Base-by-base conservation (phyloP, 2,329 filamentous ascomycete genomes). In the Ophiostoma sp. region DNA sequence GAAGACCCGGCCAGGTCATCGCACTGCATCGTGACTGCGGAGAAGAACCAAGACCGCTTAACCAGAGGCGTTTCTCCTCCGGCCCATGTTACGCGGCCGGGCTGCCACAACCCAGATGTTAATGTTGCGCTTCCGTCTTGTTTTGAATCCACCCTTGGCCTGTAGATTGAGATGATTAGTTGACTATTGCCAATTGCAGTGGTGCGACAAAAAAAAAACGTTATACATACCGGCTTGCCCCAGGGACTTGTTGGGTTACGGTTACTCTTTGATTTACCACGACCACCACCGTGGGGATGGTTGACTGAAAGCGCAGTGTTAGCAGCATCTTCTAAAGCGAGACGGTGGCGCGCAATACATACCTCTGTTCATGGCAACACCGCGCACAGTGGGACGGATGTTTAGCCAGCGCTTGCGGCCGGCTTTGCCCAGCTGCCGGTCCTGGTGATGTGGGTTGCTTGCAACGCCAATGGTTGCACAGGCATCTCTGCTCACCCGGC, bases 181-280 rank as follows among this genome's bases (percentile, higher is more conserved):
- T 17, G n/a, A 7, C n/a, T 7, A 11, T 41, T 52, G 31, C 20
- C 48, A 4, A 27, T 64, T 15, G 69, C 4, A 17, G 8, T 20
- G 20, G 44, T 48, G 17, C 44, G 7, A 48, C 27, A 31, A 31
- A 17, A 7, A 48, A n/a, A 7, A 48, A 17, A 48, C 10, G 27
- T 11, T 67, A 48, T 62, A 87, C 92, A 83, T 90, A 96, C 93
- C 78, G 93, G 94, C 78, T 89, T 90, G 79, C 96, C 95, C 95
- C 96, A 99, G 71, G 95, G 95, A 82, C 93, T 97, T 76, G 95
- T 93, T 44, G 96, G 95, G 78, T 96, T 86, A 72, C 94, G 89
- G 79, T 97, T 97, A 88, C 95, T 93, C 92, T 99, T 99, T 71
- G 93, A 97, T 83, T 99, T 99, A 83, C 95, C 95, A 85, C 96